These are phyloP conservation scores for Alloteropsis angusta DNA, from an alignment of 202 grass and related monocot species.

Conservation along the genomic window DNA sequence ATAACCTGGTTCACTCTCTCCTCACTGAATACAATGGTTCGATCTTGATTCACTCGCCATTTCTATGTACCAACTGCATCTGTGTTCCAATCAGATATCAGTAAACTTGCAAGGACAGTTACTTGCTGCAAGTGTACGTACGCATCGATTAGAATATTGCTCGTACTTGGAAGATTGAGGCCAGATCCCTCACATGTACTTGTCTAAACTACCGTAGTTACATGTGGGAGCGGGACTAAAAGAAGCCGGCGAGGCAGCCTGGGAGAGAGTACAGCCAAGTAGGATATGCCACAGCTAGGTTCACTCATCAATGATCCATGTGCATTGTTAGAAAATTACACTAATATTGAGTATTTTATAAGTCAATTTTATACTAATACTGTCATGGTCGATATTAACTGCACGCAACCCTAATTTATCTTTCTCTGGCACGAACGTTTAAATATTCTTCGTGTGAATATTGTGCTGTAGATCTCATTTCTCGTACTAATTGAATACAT, in stretches of 20 bases:
- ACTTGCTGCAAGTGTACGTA: background rate
- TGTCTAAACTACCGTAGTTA: conserved; percentile 15
- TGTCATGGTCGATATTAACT: background rate
- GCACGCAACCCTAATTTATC: background rate
- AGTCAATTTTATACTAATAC: background rate
- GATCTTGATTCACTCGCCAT: background rate
- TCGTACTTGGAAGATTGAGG: conserved; percentile 30
- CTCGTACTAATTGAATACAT: background rate
- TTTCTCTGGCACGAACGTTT: background rate
- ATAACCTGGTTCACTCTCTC: background rate
- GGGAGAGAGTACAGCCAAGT: conserved; percentile 30
- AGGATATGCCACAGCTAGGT: background rate
- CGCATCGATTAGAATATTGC: background rate
- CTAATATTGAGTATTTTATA: conserved; percentile 1
- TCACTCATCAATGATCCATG: conserved; percentile 39
- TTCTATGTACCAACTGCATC: background rate
- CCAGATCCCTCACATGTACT: conserved; percentile 41
- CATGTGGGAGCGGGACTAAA: conserved; percentile 20
- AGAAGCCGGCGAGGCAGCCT: background rate
- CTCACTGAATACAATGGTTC: background rate
- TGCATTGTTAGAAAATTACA: conserved; percentile 7
- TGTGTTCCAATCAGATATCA: background rate
- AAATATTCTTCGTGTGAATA: background rate
- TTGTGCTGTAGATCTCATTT: background rate
- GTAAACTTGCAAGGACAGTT: background rate